A percentile compares a stretch with the other conserved stretches of the same genome.
Conservation (phyloP, 257 asterid genomes). For the Ehretia macrophylla region DNA sequence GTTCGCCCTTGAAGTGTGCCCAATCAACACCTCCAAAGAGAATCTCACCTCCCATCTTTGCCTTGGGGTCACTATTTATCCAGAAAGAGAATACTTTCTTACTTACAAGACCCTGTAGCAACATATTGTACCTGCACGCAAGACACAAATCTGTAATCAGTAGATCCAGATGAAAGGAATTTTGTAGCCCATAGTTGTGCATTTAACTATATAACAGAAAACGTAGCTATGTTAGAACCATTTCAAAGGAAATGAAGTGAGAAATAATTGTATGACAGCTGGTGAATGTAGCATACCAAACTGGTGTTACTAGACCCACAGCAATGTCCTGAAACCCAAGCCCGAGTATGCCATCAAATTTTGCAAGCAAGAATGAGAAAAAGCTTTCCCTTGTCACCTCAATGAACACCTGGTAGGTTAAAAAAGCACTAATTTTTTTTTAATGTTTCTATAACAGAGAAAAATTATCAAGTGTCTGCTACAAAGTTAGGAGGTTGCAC, state of each 20-base stretch:
- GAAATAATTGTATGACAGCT: too few relatives aligned
- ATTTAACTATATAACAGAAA: neutral
- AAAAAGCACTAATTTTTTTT: neutral
- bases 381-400: conserved; percentile 29
- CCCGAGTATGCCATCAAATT: conserved; percentile 37
- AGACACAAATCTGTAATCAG: neutral
- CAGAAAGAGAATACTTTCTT: conserved; percentile 30
- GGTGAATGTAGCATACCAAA: conserved; percentile 22
- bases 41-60: conserved; percentile 27
- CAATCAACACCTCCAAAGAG: conserved; percentile 38
- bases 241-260: neutral
- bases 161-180: too few relatives aligned
- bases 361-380: conserved; percentile 23
- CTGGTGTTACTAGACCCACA: conserved; percentile 20
- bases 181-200: too few relatives aligned
- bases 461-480: neutral
- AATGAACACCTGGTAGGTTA: conserved; percentile 20
- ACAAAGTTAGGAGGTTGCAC: conserved; percentile 7
- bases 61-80: conserved; percentile 22
- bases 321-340: conserved; percentile 32
- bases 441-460: neutral
- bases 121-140: conserved; percentile 30
- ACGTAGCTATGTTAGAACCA: neutral
- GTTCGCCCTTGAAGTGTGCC: conserved; percentile 32
- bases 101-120: conserved; percentile 20